Conservation (phyloP, 1,139 yeast genomes). For the Saccharomyces uvarum region DNA sequence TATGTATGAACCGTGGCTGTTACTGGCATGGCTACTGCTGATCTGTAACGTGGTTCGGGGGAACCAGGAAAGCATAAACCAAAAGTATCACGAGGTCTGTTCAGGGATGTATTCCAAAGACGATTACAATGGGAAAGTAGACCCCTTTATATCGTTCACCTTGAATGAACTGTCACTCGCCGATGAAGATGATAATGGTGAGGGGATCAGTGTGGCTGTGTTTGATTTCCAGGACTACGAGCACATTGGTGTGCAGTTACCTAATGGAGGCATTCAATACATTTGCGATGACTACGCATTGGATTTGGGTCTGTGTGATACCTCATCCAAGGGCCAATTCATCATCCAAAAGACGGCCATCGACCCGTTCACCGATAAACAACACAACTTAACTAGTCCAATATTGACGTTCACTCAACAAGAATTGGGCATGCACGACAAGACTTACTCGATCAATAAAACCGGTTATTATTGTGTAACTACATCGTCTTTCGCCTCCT, state of each 20-base stretch:
- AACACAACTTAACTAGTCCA: conserved; percentile 38
- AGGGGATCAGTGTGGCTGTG: conserved; percentile 55
- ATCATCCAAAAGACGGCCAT: conserved; percentile 37
- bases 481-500: conserved; percentile 38
- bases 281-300: conserved; percentile 68
- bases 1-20: neutral
- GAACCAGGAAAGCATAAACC: neutral
- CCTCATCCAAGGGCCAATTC: conserved; percentile 50
- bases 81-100: conserved; percentile 39
- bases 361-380: conserved; percentile 32
- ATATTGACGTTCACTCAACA: conserved; percentile 49
- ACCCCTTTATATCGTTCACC: conserved; percentile 50
- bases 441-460: conserved; percentile 52
- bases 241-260: conserved; percentile 45
- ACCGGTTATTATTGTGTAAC: conserved; percentile 91
- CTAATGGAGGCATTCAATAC: conserved; percentile 40
- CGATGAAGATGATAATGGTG: conserved; percentile 29
- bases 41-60: neutral
- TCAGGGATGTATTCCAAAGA: conserved; percentile 78
- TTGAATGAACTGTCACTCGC: conserved; percentile 36
- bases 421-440: conserved; percentile 49
- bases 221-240: conserved; percentile 76
- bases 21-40: neutral
- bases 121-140: conserved; percentile 63
- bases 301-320: conserved; percentile 44